phyloP scores from a whole-genome alignment of 148 eudicot genomes.

The Silene latifolia region DNA sequence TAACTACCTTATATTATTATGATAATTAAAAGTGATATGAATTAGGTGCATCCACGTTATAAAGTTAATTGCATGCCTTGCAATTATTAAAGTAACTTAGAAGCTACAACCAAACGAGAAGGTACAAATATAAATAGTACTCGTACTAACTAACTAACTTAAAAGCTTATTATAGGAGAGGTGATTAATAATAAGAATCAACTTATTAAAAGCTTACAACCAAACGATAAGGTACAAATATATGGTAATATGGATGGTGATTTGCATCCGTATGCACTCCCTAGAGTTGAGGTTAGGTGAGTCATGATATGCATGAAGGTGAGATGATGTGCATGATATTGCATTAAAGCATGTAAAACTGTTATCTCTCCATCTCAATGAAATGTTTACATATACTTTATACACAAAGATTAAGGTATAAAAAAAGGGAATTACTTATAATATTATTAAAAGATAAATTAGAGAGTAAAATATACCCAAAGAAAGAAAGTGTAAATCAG shows the following conservation, averaged over 20 bases:
- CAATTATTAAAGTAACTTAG: background rate
- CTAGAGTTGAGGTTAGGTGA: conserved; percentile 16
- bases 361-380: too few species aligned
- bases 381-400: too few species aligned
- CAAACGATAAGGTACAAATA: background rate
- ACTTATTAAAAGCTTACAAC: background rate
- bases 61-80: too few species aligned
- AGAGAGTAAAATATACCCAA: too few species aligned
- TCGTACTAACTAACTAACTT: background rate
- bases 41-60: background rate
- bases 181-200: background rate
- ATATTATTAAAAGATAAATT: too few species aligned
- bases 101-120: background rate
- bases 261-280: background rate
- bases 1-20: background rate
- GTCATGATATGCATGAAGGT: background rate
- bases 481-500: too few species aligned
- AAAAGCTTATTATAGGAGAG: background rate
- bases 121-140: background rate
- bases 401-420: too few species aligned
- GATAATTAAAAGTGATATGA: background rate
- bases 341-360: too few species aligned
- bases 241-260: background rate
- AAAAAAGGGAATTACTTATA: too few species aligned
- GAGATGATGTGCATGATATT: conserved; percentile 3